Percentiles rank a stretch among this genome's conserved stretches.
phyloP scores from a whole-genome alignment of 768 basidiomycete genomes.

The Tylopilus plumbeoviolaceoides region DNA sequence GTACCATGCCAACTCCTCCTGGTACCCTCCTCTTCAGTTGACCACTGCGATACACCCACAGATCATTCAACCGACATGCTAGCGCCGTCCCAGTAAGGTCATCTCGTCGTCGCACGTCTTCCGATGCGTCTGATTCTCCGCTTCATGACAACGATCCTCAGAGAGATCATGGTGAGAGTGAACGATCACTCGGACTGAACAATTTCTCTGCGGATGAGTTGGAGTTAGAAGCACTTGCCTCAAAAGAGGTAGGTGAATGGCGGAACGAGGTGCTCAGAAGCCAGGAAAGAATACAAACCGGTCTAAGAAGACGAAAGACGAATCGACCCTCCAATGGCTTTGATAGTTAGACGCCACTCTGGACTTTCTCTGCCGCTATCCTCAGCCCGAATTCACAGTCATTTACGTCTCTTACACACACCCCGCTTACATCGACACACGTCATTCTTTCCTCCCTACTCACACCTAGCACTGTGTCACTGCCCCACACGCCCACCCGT shows the following conservation, averaged over 20 bases:
- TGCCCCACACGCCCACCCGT: constrained; percentile 15
- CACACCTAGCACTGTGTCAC: constrained; percentile 9
- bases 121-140: constrained; percentile 7
- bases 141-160: constrained; percentile 7
- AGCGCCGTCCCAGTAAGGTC: constrained; percentile 19
- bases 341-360: constrained; percentile 30
- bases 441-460: constrained; percentile 36
- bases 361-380: background rate
- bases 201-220: constrained; percentile 24
- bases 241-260: constrained; percentile 53
- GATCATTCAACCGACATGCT: constrained; percentile 21
- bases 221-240: constrained; percentile 52
- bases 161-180: background rate
- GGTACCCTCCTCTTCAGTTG: background rate
- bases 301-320: constrained; percentile 9
- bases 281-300: constrained; percentile 9
- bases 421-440: constrained; percentile 47
- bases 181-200: constrained; percentile 14
- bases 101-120: constrained; percentile 14
- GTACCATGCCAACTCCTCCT: constrained; percentile 1
- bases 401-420: constrained; percentile 41
- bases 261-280: constrained; percentile 39
- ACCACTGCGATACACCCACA: constrained; percentile 1
- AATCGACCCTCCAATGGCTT: constrained; percentile 4
- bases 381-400: constrained; percentile 32